These are phyloP conservation scores for Hirsutella minnesotensis DNA, from an alignment of 2,329 filamentous ascomycete species.

Conservation along the genomic window DNA sequence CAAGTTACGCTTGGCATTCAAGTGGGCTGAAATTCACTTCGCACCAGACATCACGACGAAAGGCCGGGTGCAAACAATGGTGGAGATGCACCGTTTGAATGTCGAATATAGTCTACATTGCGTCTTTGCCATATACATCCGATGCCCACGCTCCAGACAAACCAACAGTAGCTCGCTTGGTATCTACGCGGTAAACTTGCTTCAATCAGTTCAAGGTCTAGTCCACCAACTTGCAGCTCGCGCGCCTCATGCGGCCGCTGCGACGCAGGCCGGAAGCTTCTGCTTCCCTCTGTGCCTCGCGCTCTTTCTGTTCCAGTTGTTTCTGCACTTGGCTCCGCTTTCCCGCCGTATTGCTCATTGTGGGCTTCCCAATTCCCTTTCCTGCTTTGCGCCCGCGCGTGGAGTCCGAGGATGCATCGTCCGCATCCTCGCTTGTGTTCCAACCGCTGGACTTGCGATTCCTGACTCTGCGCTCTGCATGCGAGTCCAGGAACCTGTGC, in stretches of 20 bases:
- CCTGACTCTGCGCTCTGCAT: constrained; percentile 50
- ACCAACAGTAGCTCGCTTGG: too few relatives aligned
- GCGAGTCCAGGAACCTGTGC: constrained; percentile 67
- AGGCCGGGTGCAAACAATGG: too few relatives aligned
- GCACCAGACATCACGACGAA: too few relatives aligned
- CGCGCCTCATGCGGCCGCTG: constrained; percentile 21
- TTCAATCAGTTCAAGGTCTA: not conserved
- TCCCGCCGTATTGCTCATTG: too few relatives aligned
- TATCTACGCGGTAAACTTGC: not conserved
- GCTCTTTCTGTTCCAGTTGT: not conserved
- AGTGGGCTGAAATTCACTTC: too few relatives aligned
- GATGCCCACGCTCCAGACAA: too few relatives aligned
- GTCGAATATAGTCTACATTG: too few relatives aligned
- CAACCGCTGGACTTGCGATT: constrained; percentile 21
- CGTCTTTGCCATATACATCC: too few relatives aligned
- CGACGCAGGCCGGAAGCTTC: constrained; percentile 13
- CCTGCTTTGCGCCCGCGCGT: constrained; percentile 2
- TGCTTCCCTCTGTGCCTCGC: not conserved
- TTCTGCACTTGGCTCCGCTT: not conserved
- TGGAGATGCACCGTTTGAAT: too few relatives aligned
- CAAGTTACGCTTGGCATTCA: too few relatives aligned
- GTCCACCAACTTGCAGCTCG: constrained; percentile 17
- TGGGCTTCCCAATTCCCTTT: not conserved
- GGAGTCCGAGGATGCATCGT: not conserved
- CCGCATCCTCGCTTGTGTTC: not conserved